Conservation (phyloP, 306 rosid genomes). For the Chamaecrista fasciculata region DNA sequence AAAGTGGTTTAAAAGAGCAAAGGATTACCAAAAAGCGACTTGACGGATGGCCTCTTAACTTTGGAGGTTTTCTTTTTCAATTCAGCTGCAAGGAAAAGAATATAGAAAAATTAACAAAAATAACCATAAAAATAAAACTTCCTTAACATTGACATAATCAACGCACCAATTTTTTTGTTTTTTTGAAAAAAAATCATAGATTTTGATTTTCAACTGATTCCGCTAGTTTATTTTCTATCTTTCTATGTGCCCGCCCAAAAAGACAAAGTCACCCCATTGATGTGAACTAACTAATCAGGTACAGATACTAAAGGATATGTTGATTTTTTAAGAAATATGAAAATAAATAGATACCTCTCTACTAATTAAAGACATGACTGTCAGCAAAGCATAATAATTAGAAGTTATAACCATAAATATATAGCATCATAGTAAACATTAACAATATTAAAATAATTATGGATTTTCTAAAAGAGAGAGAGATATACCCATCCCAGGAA, state of each 20-base stretch:
- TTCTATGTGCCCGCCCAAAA: neutral
- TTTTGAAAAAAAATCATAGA: neutral
- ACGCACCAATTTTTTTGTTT: too few species aligned
- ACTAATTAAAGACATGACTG: neutral
- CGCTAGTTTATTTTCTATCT: neutral
- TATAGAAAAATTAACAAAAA: conserved; percentile 11
- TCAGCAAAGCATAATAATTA: neutral
- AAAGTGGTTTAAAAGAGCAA: neutral
- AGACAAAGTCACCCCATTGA: neutral
- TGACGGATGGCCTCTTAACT: conserved; percentile 74
- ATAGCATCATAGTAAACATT: conserved; percentile 2
- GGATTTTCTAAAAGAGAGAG: neutral
- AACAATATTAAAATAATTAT: neutral
- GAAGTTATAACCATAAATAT: neutral
- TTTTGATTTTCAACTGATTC: neutral
- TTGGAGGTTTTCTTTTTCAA: conserved; percentile 73
- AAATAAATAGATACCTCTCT: neutral
- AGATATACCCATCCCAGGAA: conserved; percentile 87
- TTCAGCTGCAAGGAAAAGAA: conserved; percentile 53
- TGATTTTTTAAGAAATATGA: neutral
- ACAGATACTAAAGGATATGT: neutral
- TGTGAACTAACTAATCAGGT: neutral
- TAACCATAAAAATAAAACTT: neutral
- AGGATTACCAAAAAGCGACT: conserved; percentile 72
- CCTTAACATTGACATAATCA: neutral